phyloP scores from a whole-genome alignment of 2,329 filamentous ascomycete genomes.

The Colletotrichum sp. region DNA sequence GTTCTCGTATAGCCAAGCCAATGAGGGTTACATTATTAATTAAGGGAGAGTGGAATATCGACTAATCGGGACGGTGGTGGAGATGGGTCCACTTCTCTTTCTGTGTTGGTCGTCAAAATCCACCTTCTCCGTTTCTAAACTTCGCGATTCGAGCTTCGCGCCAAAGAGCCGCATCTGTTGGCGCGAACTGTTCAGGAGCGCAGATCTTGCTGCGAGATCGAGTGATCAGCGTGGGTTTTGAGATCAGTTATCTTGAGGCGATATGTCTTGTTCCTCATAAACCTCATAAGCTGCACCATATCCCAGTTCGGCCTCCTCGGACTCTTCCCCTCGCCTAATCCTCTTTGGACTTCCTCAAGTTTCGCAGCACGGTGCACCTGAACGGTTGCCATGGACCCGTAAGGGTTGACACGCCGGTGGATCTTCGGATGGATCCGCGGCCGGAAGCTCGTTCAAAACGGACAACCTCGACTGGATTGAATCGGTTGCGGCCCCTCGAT shows the following conservation, averaged over 20 bases:
- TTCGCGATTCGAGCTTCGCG: neutral
- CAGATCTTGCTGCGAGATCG: neutral
- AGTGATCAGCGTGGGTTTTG: neutral
- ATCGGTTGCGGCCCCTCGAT: slow-evolving; percentile 9
- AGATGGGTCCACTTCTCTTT: neutral
- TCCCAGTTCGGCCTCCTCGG: neutral
- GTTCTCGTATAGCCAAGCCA: neutral
- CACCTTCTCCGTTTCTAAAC: neutral
- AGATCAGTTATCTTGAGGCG: neutral
- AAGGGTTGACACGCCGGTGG: slow-evolving; percentile 4
- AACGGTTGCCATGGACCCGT: neutral
- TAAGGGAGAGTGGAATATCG: neutral
- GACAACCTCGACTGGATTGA: neutral
- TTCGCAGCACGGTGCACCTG: neutral
- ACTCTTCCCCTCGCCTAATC: neutral
- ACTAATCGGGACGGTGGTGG: neutral
- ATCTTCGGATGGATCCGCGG: neutral
- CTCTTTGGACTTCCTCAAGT: neutral
- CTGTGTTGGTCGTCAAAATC: neutral
- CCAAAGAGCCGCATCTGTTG: neutral
- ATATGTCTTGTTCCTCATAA: neutral
- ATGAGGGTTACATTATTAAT: neutral
- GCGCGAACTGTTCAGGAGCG: neutral
- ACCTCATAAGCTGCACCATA: neutral
- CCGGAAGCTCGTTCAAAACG: slow-evolving; percentile 1